A percentile compares a stretch with the other conserved stretches of the same genome.
These are phyloP conservation scores for Mallotus japonicus DNA, from an alignment of 441 rosid species.

Conservation along the genomic window DNA sequence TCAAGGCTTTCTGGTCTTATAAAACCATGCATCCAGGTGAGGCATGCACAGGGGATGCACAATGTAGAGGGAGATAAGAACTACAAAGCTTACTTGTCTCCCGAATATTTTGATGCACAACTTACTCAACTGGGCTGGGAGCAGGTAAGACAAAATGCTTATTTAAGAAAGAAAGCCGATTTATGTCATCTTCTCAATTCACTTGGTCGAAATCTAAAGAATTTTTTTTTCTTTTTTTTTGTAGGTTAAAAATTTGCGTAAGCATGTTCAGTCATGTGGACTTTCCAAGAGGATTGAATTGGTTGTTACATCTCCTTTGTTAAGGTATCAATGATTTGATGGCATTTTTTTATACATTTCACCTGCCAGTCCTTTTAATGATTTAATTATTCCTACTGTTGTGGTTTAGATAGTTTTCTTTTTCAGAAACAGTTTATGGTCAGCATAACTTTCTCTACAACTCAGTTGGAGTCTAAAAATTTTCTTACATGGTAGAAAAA, in stretches of 20 bases:
- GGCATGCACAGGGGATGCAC: conserved; percentile 98
- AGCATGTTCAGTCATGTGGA: conserved; percentile 73
- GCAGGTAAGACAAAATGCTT: conserved; percentile 45
- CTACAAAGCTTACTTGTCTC: conserved; percentile 80
- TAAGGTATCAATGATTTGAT: conserved; percentile 50
- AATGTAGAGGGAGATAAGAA: conserved; percentile 96
- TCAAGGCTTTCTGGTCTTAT: conserved; percentile 47
- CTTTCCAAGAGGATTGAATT: conserved; percentile 76
- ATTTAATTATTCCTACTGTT: background rate
- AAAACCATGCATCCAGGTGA: conserved; percentile 71
- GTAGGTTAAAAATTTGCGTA: conserved; percentile 82
- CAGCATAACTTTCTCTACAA: background rate
- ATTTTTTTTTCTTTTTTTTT: conserved; percentile 19
- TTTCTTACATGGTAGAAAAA: background rate
- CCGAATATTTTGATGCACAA: conserved; percentile 82
- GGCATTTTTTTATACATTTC: background rate
- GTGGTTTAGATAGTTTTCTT: too few relatives aligned
- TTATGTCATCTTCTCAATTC: background rate
- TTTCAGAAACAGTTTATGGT: background rate
- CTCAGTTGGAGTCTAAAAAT: background rate
- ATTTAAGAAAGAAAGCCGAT: background rate
- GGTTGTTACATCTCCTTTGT: conserved; percentile 77
- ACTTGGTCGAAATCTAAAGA: conserved; percentile 5
- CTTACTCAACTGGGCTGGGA: conserved; percentile 92
- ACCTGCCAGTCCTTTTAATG: background rate